phyloP scores from a whole-genome alignment of 1,284 basidiomycete genomes.

The Ceratobasidium sp. region DNA sequence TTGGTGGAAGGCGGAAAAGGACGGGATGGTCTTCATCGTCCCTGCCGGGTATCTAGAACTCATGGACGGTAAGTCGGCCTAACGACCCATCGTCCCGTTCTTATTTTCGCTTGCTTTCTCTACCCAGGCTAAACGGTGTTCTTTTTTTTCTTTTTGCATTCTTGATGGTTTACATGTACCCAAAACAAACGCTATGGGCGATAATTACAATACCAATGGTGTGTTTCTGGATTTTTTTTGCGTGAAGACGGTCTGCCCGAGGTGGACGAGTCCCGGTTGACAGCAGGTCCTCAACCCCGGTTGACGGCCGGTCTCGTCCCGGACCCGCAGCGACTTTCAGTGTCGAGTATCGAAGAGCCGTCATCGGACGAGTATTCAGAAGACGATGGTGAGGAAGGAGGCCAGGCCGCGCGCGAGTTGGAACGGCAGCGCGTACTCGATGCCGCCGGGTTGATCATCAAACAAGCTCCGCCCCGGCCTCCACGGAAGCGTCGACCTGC shows the following conservation, averaged over 20 bases:
- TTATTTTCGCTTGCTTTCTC: slow-evolving; percentile 48
- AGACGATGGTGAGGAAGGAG: slow-evolving; percentile 55
- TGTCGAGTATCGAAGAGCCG: slow-evolving; percentile 51
- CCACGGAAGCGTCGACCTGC: slow-evolving; percentile 54
- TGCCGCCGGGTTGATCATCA: slow-evolving; percentile 85
- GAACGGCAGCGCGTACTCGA: slow-evolving; percentile 84
- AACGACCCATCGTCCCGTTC: slow-evolving; percentile 60
- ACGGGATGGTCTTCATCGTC: slow-evolving; percentile 83
- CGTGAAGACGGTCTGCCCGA: neutral
- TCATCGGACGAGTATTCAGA: slow-evolving; percentile 54
- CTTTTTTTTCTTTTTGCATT: slow-evolving; percentile 57
- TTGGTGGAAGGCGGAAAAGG: slow-evolving; percentile 93
- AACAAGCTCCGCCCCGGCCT: slow-evolving; percentile 46
- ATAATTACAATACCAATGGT: slow-evolving; percentile 39
- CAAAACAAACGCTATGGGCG: slow-evolving; percentile 31
- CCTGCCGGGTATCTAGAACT: slow-evolving; percentile 88
- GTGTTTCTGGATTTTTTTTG: slow-evolving; percentile 45
- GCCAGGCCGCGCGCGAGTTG: slow-evolving; percentile 61
- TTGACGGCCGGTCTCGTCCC: slow-evolving; percentile 41
- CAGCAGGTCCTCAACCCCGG: neutral
- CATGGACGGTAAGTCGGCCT: slow-evolving; percentile 79
- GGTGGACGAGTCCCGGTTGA: neutral
- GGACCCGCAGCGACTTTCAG: slow-evolving; percentile 48
- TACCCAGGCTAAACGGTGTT: slow-evolving; percentile 46
- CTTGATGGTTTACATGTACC: slow-evolving; percentile 44